Evolutionary conservation across 768 basidiomycete genomes (phyloP).

Genomic region (Tylopilus rubrobrunneus): DNA sequence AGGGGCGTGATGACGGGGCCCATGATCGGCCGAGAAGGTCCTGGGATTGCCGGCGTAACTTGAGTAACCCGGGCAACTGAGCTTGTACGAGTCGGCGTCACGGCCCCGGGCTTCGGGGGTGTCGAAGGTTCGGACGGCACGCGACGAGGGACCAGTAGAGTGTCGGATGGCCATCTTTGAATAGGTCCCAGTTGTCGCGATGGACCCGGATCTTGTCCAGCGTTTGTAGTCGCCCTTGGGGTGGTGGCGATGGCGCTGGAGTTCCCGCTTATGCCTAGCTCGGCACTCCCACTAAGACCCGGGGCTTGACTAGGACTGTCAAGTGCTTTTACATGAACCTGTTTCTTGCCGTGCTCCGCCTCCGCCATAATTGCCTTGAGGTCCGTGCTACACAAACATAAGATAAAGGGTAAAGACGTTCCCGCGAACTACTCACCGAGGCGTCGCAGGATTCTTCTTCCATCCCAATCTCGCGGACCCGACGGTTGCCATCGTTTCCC

Average conservation of each 20-base stretch:
- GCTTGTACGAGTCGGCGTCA: neutral
- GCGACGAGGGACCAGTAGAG: slow-evolving; percentile 7
- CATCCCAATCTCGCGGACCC: slow-evolving; percentile 35
- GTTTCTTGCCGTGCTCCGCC: slow-evolving; percentile 39
- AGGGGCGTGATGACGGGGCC: slow-evolving; percentile 67
- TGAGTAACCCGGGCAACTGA: slow-evolving; percentile 14
- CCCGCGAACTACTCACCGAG: slow-evolving; percentile 41
- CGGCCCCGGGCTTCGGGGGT: neutral
- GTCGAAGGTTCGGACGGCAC: slow-evolving; percentile 8
- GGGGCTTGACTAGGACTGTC: slow-evolving; percentile 3
- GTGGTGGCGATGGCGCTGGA: neutral
- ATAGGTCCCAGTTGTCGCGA: slow-evolving; percentile 1
- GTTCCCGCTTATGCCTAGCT: neutral
- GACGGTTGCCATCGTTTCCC: neutral
- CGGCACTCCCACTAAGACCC: neutral
- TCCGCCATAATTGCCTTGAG: slow-evolving; percentile 88
- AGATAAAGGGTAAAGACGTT: slow-evolving; percentile 11
- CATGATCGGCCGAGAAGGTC: slow-evolving; percentile 32
- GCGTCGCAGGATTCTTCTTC: slow-evolving; percentile 43
- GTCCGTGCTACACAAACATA: slow-evolving; percentile 53
- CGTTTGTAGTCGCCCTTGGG: neutral
- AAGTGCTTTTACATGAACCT: neutral
- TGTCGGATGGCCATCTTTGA: slow-evolving; percentile 6
- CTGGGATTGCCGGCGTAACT: slow-evolving; percentile 22
- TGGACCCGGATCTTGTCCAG: neutral